Base-by-base conservation (phyloP, 2,329 filamentous ascomycete species). In the Coniella lustricola region DNA sequence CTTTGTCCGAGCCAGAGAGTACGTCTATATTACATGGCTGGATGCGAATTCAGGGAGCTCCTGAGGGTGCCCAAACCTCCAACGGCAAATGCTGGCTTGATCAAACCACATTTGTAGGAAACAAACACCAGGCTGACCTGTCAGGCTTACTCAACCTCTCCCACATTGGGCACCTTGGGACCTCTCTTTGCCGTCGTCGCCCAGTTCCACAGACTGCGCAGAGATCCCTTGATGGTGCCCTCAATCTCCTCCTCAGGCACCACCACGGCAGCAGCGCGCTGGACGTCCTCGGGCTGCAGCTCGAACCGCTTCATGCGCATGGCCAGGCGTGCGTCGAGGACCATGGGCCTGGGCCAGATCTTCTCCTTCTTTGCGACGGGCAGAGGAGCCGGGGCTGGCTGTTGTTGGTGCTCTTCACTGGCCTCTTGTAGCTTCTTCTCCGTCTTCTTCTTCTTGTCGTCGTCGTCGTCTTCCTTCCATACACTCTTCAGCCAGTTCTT, bases 401-500 rank as follows among this genome's bases (percentile, higher is more conserved):
- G n/a, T n/a, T n/a, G 46, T 25, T 52, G 46, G 35, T 42, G 50
- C 7, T 43, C 46, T 1, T 45, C 13, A n/a, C 8, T 51, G 25
- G 7, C 49, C 21, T n/a, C 44, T 40, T 25, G 25, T 47, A 48
- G 51, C 52, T 7, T 51, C 49, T 7, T 51, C 45, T 54, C 54
- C 47, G 60, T 69, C 58, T 63, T 74, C 65, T 58, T 70, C 62
- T 62, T 75, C 64, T 62, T 71, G 58, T 79, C 31, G 78, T 44
- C 57, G 42, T 54, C 59, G 67, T 60, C 69, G 62, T 61, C 76
- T 61, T 60, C 68, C 64, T 83, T 81, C 67, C 79, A 82, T 5
- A 83, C 78, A n/a, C 77, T 82, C 68, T 94, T 95, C 64, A 85
- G 82, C 90, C 90, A 95, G 63, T 91, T 81, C 38, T 67, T 68